phyloP scores from a whole-genome alignment of 495 filamentous ascomycete genomes.

The Aspergillus panamensis region DNA sequence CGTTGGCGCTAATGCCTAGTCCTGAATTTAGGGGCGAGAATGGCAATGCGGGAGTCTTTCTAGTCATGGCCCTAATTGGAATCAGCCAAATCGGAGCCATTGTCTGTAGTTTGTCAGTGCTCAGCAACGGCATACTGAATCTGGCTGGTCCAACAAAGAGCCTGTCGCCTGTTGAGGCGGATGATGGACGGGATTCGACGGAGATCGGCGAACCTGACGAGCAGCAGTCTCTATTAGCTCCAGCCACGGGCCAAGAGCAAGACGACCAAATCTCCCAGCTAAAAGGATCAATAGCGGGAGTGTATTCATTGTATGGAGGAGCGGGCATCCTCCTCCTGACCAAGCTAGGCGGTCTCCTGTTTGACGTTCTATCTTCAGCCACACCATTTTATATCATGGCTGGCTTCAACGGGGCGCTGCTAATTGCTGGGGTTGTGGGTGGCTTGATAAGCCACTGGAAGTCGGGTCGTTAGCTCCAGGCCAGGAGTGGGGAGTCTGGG shows the following conservation, averaged over 20 bases:
- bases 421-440: constrained; percentile 52
- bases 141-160: constrained; percentile 21
- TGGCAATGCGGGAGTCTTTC: constrained; percentile 63
- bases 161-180: background rate
- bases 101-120: constrained; percentile 82
- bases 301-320: constrained; percentile 90
- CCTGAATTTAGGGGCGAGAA: constrained; percentile 60
- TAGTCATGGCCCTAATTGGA: constrained; percentile 76
- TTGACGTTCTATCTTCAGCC: constrained; percentile 64
- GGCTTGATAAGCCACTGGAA: constrained; percentile 23
- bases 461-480: constrained; percentile 1
- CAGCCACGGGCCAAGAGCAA: constrained; percentile 19
- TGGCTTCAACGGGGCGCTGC: constrained; percentile 70
- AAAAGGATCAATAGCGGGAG: constrained; percentile 90
- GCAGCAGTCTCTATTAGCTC: constrained; percentile 32
- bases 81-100: constrained; percentile 93
- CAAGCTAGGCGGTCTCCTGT: constrained; percentile 84
- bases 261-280: constrained; percentile 52
- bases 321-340: constrained; percentile 86
- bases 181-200: constrained; percentile 15
- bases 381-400: constrained; percentile 94
- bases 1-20: constrained; percentile 64
- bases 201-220: constrained; percentile 24
- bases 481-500: too few relatives aligned
- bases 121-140: constrained; percentile 71